Evolutionary conservation across 148 eudicot species (phyloP), one percentile per base, ranked within the genome.

Genomic region (Drosera capensis): DNA sequence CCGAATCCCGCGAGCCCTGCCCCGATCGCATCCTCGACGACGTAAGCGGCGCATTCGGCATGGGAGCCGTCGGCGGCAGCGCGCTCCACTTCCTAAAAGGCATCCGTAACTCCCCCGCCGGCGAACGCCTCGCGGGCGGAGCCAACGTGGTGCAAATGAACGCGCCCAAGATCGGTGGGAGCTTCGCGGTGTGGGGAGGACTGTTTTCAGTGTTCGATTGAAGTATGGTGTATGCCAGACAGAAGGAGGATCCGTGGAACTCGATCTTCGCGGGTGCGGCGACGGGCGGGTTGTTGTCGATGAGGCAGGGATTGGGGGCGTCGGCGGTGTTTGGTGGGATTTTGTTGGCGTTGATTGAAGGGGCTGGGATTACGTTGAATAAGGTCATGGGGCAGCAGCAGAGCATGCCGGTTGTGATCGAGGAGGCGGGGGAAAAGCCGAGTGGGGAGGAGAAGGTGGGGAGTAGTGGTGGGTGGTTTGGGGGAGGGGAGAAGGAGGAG

Each of bases 191-290:
- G 0, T 80, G 90, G 90, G 78, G 90, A 2, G 78, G 80, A 14
- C 54, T 85, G 3, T 85, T 74, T 63, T 80, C 95, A 7, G 48
- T 61, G 18, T 85, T 65, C 40, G 86, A 85, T 18, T 80, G 90
- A 52, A 37, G 68, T 5, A 45, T 85, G 66, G 86, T 77, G 0
- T 85, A 69, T 43, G 17, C 44, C 1, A 67, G 95, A 8, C 77
- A 68, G 63, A 85, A 80, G 47, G 95, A 85, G 16, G 95, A 85
- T 8, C 86, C 90, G 0, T 80, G 95, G 95, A 85, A 85, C 59
- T 67, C 80, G 3, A 74, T 85, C 66, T n/a, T 68, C n/a, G 69
- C 86, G 1, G 90, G 90, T 1, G 85, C 88, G 14, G 68, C 79
- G 0, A 74, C 82, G 5, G 82, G 86, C 0, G 90, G 90, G 8